Base-by-base conservation (phyloP, 495 filamentous ascomycete genomes). In the Cercophora sp. region DNA sequence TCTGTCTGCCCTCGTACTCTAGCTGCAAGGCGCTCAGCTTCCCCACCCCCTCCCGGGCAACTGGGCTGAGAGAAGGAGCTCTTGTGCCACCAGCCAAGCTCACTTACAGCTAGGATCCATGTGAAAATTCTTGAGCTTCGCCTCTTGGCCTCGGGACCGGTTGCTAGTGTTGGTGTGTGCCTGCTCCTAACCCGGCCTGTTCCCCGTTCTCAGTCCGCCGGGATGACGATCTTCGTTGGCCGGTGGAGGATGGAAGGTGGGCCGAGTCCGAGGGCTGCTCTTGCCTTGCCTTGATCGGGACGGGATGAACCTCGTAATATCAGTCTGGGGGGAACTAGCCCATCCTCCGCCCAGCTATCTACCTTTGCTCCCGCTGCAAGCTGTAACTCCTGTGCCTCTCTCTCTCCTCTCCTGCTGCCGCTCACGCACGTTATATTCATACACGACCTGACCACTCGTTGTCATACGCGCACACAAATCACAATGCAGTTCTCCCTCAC, bases 401-500 rank as follows among this genome's bases (percentile, higher is more conserved):
- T 22, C 20, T 43, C 40, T 8, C 23, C 15, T 11, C 5, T 25
- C 26, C 8, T 43, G 16, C 5, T 43, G 22, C 20, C 34, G 20
- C 15, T 27, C 39, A 8, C 8, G 31, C 39, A 46, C 15, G 9
- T 32, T 27, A n/a, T 8, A 8, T 22, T 25, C 8, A 3, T 15
- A 43, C 16, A 5, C 15, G 11, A 43, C 18, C 3, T 1, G 20
- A 8, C 5, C 9, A 4, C 40, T 25, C 9, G 19, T 43, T 11
- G 18, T 25, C 20, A 3, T 19, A 25, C 41, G 25, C 43, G 26
- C 51, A 24, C 40, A 23, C 32, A 13, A 5, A 23, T 9, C 37
- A 43, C 23, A 22, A 59, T 59, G 57, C 52, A 49, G 53, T 35
- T 52, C 48, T 51, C 58, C 16, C 29, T 32, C 9, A 23, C 16